These are phyloP conservation scores for Adansonia grandidieri DNA, from an alignment of 441 rosid genomes.

Conservation along the genomic window DNA sequence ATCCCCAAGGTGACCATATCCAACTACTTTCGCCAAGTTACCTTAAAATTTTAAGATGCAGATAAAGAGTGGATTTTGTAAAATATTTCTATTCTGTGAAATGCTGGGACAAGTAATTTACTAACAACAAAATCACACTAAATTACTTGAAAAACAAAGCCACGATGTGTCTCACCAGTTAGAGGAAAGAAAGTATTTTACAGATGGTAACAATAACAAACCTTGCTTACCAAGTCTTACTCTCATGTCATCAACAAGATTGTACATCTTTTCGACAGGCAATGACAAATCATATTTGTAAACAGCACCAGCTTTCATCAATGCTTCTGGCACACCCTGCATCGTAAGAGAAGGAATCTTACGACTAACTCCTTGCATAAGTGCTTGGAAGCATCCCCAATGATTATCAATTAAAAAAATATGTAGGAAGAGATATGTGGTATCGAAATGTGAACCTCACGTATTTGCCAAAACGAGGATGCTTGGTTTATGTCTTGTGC, in stretches of 20 bases:
- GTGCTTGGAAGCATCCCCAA: background rate
- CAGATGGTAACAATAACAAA: background rate
- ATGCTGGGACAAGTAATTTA: background rate
- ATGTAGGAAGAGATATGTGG: background rate
- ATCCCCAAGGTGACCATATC: conserved; percentile 94
- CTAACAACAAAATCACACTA: background rate
- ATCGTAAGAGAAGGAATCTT: conserved; percentile 19
- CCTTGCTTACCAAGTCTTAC: conserved; percentile 64
- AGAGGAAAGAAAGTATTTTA: background rate
- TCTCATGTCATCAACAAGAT: conserved; percentile 82
- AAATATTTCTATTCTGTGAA: background rate
- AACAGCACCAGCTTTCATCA: conserved; percentile 80
- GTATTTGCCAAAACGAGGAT: conserved; percentile 86
- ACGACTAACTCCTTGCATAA: background rate
- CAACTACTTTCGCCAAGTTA: conserved; percentile 71
- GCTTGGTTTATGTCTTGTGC: conserved; percentile 96
- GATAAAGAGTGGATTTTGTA: background rate
- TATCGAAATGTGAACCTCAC: conserved; percentile 64
- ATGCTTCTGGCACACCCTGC: conserved; percentile 90
- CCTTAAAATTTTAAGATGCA: conserved; percentile 45
- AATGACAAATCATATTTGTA: conserved; percentile 93
- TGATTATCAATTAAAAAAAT: conserved; percentile 9
- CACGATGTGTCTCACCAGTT: background rate
- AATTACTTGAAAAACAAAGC: background rate
- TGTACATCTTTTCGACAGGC: conserved; percentile 82